Percentiles rank a stretch among this genome's conserved stretches.
These are phyloP conservation scores for Neonectria magnoliae DNA, from an alignment of 2,329 filamentous ascomycete species.

Conservation along the genomic window DNA sequence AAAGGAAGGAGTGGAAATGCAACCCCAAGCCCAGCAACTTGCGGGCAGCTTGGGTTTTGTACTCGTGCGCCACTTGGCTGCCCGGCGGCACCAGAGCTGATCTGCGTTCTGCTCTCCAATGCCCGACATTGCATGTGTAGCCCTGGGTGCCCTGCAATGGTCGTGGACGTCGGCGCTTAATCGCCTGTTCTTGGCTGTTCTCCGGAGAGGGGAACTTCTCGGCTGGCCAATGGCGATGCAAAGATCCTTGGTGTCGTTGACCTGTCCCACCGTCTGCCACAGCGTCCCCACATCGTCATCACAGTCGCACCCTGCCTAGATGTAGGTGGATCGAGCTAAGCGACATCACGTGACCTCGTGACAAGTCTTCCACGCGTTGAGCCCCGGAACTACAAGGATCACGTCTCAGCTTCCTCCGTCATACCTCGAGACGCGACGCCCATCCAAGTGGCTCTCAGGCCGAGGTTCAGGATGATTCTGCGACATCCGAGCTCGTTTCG, in stretches of 20 bases:
- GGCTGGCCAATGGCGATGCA: conserved; percentile 34
- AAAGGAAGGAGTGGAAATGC: conserved; percentile 11
- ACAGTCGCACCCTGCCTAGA: conserved; percentile 17
- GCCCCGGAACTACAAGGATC: conserved; percentile 23
- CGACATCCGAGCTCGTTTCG: not conserved
- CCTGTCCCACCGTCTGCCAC: conserved; percentile 40
- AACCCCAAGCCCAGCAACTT: conserved; percentile 27
- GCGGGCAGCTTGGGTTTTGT: conserved; percentile 40
- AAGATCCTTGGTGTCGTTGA: conserved; percentile 41
- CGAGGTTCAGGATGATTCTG: conserved; percentile 34
- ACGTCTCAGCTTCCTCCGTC: conserved; percentile 30
- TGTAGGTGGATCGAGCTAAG: not conserved
- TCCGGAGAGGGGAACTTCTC: conserved; percentile 37
- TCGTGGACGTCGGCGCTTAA: conserved; percentile 46
- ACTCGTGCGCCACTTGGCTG: conserved; percentile 38
- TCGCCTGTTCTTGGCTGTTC: conserved; percentile 37
- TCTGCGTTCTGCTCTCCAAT: conserved; percentile 37
- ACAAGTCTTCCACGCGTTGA: conserved; percentile 31
- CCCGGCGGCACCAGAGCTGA: conserved; percentile 28
- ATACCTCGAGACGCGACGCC: conserved; percentile 33
- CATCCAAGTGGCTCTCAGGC: conserved; percentile 8
- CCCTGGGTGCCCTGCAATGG: conserved; percentile 30
- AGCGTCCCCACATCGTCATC: conserved; percentile 35
- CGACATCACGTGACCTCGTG: conserved; percentile 40
- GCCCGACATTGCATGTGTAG: conserved; percentile 39